Base-by-base conservation (phyloP, 2,329 filamentous ascomycete genomes). In the Penicillium sp. region DNA sequence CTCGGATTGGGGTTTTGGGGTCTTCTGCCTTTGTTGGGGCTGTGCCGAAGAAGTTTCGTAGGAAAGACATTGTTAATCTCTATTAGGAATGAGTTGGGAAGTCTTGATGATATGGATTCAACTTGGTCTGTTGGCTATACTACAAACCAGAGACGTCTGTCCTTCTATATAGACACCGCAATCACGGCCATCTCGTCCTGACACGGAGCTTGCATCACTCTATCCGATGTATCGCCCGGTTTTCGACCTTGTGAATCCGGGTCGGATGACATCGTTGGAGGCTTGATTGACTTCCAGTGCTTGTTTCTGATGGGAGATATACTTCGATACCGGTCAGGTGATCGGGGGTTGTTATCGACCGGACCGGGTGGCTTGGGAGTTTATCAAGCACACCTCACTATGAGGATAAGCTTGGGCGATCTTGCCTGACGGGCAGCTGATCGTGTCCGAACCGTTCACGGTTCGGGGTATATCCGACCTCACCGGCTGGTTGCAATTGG, bases 1-100 rank as follows among this genome's bases (percentile, higher is more conserved):
- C 71, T 14, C 71, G 66, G 19, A 72, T 63, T 41, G 73, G 58
- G 41, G 56, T 59, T 58, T 68, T 62, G 19, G 19, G 3, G 5
- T 22, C 19, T 22, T 68, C 62, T 53, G 47, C 44, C 11, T 50
- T 56, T 36, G 50, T 51, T 34, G 56, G 52, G 12, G 61, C 51
- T 12, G 60, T 64, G 27, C 62, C 62, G 43, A 64, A 64, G 51
- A 52, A 64, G 49, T 64, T 64, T 50, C 52, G 60, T 28, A 63
- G 41, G 50, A 64, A 63, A 11, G 62, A 64, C 62, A 64, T 64
- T 50, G 44, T 45, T 41, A 50, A 50, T 52, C 8, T 25, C 22
- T 25, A 7, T 25, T 22, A n/a, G 3, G 6, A 6, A 22, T 22
- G 3, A 6, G 6, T 30, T 30, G 10, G 4, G 19, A 14, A 35